These are phyloP conservation scores for Globisporangium lucens DNA, from an alignment of 352 stramenopile species.

Conservation along the genomic window DNA sequence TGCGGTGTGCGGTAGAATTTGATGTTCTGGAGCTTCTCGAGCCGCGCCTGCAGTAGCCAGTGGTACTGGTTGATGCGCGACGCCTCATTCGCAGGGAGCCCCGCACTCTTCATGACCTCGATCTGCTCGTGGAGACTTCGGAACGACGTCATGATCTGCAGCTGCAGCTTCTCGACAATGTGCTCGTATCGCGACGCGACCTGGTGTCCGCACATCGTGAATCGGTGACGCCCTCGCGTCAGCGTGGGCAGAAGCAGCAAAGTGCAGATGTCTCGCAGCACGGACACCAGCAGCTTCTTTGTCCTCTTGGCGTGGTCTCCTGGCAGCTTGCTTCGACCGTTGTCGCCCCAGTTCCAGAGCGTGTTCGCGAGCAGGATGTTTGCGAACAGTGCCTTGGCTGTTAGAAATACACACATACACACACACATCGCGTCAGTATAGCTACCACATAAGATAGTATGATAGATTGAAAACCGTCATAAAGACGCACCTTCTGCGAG, in stretches of 20 bases:
- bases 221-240: conserved; percentile 65
- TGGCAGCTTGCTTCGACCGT: conserved; percentile 56
- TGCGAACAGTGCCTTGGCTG: conserved; percentile 57
- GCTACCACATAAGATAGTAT: too few species aligned
- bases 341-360: conserved; percentile 80
- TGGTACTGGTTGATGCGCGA: conserved; percentile 89
- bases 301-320: conserved; percentile 47
- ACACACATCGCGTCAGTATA: too few species aligned
- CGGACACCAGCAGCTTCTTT: conserved; percentile 44
- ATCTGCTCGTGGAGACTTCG: conserved; percentile 66
- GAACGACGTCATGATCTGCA: conserved; percentile 59
- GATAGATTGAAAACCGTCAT: too few species aligned
- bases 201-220: conserved; percentile 51
- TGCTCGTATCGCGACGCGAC: conserved; percentile 39
- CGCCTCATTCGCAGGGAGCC: conserved; percentile 78
- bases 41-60: conserved; percentile 77
- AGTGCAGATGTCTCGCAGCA: conserved; percentile 45
- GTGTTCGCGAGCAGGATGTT: conserved; percentile 78
- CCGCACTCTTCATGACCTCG: conserved; percentile 68
- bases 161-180: conserved; percentile 43
- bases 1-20: conserved; percentile 88
- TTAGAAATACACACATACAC: not conserved
- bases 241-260: conserved; percentile 66
- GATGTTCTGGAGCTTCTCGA: conserved; percentile 83
- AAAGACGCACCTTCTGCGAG: conserved; percentile 54